Conservation (phyloP, 2,329 filamentous ascomycete genomes). For the Fusarium caatingaense region DNA sequence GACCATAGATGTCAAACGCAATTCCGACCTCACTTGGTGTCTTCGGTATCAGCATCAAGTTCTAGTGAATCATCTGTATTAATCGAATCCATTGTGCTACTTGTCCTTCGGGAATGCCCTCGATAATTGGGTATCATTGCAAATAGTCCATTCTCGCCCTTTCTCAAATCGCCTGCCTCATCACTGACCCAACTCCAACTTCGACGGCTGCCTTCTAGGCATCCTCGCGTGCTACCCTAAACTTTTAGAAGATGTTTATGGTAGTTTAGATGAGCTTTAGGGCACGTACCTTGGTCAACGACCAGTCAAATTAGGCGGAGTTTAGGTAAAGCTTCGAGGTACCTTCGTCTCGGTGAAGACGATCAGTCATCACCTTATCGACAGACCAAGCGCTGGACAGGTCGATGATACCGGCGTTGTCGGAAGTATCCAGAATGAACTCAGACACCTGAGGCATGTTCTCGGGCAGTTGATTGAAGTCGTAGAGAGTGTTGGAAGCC, state of each 20-base stretch:
- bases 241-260: neutral
- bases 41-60: neutral
- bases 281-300: neutral
- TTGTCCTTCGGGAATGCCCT: neutral
- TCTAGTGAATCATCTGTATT: conserved; percentile 1
- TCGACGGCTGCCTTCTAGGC: neutral
- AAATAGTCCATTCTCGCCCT: neutral
- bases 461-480: neutral
- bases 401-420: neutral
- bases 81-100: neutral
- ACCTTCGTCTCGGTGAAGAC: neutral
- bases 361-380: neutral
- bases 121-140: conserved; percentile 4
- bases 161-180: neutral
- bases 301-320: neutral
- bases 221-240: neutral
- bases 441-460: neutral
- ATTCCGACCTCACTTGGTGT: conserved; percentile 15
- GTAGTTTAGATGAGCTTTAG: neutral
- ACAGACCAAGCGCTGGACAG: conserved; percentile 14
- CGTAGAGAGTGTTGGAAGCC: conserved; percentile 6
- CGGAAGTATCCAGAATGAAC: neutral
- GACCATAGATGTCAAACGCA: conserved; percentile 5
- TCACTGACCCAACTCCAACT: neutral
- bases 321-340: neutral